Evolutionary conservation across 768 basidiomycete genomes (phyloP), one percentile per base, ranked within the genome.

Genomic region (Lactarius sanguifluus): DNA sequence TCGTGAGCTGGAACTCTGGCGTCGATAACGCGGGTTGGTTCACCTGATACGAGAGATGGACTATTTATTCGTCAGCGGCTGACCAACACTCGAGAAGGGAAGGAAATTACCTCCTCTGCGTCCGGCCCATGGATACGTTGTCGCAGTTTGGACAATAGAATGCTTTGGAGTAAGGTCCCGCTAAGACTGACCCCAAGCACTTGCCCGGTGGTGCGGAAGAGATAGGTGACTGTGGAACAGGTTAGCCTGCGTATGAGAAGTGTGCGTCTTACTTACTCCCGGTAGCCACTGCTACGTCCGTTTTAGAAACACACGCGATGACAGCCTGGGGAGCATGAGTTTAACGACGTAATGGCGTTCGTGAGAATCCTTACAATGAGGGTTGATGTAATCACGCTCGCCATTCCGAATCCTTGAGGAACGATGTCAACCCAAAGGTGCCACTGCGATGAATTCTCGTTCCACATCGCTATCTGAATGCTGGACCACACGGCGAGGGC

Each of bases 181-280:
- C 88, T 88, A 56, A 96, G 79, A 72, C 92, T 91, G 62, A 99
- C 96, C 41, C 96, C 97, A 62, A 98, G 82, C 28, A 97, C 97
- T 80, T 98, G 96, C 3, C 96, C 96, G 20, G 92, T 91, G 9
- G 94, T 95, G 69, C 96, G 82, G 81, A 96, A 96, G 57, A 97
- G 81, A 77, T 98, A 98, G 38, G 91, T 92, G 72, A 96, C 94
- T 96, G 71, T 20, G 12, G 62, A 43, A 43, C 59, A 8, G 38
- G n/a, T 64, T 34, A 65, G 61, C 20, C 47, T 13, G 23, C 58
- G 30, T 25, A 55, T 25, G 43, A 63, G 8, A 40, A 47, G 28
- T 9, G 28, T 12, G 13, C 34, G n/a, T 62, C 62, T 34, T 70
- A 81, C 90, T 79, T 78, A 95, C 94, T 91, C 75, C 94, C 94